These are phyloP conservation scores for Saturnispora mendoncae DNA, from an alignment of 805 yeast genomes.

Conservation along the genomic window DNA sequence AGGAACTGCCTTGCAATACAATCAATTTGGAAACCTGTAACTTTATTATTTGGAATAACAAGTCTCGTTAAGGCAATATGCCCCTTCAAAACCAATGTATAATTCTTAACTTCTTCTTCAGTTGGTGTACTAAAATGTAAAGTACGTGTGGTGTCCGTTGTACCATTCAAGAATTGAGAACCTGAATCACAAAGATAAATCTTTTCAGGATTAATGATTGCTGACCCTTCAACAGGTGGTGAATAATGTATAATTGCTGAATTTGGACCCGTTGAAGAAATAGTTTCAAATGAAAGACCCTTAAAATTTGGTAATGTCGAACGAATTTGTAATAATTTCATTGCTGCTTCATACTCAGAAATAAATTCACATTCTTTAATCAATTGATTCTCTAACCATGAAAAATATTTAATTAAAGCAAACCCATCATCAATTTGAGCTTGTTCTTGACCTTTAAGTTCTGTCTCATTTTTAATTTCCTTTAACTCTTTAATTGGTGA, in stretches of 20 bases:
- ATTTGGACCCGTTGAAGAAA: slow-evolving; percentile 67
- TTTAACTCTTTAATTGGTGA: slow-evolving; percentile 53
- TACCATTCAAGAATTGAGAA: slow-evolving; percentile 53
- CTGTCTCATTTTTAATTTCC: slow-evolving; percentile 41
- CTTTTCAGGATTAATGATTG: slow-evolving; percentile 43
- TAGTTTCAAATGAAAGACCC: slow-evolving; percentile 67
- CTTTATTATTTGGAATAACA: slow-evolving; percentile 42
- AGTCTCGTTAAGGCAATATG: slow-evolving; percentile 41
- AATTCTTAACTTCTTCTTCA: slow-evolving; percentile 37
- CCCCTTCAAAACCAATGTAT: slow-evolving; percentile 53
- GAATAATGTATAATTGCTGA: slow-evolving; percentile 72
- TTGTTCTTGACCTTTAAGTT: slow-evolving; percentile 40
- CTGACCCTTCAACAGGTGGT: slow-evolving; percentile 38
- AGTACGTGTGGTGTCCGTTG: slow-evolving; percentile 58
- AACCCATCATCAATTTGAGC: slow-evolving; percentile 54
- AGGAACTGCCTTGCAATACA: slow-evolving; percentile 49
- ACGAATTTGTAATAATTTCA: slow-evolving; percentile 49
- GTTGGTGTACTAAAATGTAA: slow-evolving; percentile 44
- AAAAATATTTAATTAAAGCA: slow-evolving; percentile 43
- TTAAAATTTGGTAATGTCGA: slow-evolving; percentile 41
- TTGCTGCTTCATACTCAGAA: slow-evolving; percentile 60
- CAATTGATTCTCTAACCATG: slow-evolving; percentile 50
- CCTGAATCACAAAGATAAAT: slow-evolving; percentile 53
- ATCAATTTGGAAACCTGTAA: slow-evolving; percentile 48
- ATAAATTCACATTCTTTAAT: slow-evolving; percentile 36